phyloP scores from a whole-genome alignment of 2,329 filamentous ascomycete genomes.

The Reticulascus tulasneorum region DNA sequence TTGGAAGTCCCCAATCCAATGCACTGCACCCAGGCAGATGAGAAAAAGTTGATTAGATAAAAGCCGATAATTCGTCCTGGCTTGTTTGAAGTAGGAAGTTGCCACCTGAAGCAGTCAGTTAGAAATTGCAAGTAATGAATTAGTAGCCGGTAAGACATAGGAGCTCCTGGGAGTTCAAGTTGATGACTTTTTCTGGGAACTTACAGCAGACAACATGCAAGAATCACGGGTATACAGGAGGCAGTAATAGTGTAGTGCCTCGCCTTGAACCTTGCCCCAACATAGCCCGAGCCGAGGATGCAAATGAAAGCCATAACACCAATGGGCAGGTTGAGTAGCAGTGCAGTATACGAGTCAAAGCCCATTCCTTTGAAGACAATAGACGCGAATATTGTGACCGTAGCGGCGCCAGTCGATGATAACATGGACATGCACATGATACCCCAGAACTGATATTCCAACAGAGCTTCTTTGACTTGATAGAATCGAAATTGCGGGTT shows the following conservation, averaged over 20 bases:
- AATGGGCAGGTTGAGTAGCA: conserved; percentile 28
- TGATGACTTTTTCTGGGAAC: no score
- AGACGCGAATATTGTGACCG: conserved; percentile 24
- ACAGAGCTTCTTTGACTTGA: conserved; percentile 22
- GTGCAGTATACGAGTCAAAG: conserved; percentile 25
- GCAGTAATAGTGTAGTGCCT: conserved; percentile 22
- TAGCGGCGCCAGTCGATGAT: conserved; percentile 24
- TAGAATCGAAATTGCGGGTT: conserved; percentile 22
- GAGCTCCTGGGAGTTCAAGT: no score
- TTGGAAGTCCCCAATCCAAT: conserved; percentile 48
- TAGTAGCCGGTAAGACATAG: no score
- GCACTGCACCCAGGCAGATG: conserved; percentile 23
- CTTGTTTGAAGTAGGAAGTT: conserved; percentile 16
- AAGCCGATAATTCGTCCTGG: conserved; percentile 23
- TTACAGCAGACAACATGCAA: conserved; percentile 22
- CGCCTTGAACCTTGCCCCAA: conserved; percentile 17
- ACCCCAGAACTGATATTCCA: conserved; percentile 24
- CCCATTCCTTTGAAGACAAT: conserved; percentile 31
- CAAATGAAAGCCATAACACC: conserved; percentile 25
- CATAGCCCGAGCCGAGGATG: conserved; percentile 23
- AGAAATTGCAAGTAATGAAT: no score
- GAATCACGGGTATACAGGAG: conserved; percentile 22
- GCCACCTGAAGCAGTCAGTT: no score
- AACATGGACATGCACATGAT: conserved; percentile 24
- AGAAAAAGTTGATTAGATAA: conserved; percentile 26